Base-by-base conservation (phyloP, 768 basidiomycete species). In the Boletales sp. region DNA sequence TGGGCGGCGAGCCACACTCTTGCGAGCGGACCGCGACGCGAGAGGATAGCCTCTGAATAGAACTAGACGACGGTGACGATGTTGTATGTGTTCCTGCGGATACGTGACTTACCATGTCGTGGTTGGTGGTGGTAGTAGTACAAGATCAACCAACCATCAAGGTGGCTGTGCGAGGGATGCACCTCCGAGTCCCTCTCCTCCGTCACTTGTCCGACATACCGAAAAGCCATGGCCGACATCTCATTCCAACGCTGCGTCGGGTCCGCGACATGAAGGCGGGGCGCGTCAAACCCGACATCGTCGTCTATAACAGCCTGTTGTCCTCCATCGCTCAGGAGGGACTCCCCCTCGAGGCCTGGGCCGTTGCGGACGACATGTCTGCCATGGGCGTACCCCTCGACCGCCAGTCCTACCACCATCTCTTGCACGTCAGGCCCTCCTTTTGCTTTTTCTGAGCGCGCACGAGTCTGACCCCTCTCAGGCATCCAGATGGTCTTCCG, bases 1-100 rank as follows among this genome's bases (percentile, higher is more conserved):
- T 97, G 95, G 2, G 97, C 95, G 37, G 95, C 94, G 47, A 99
- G 86, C 97, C 97, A 99, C 76, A 99, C 93, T 74, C 87, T 91
- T 32, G 93, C 95, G 35, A 99, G 76, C 4, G 95, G 91, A 39
- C 95, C 94, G 48, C 92, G 86, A 60, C 93, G 87, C 40, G 92
- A 91, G 57, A 97, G 79, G 69, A 98, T 92, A 32, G 91, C 86
- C 66, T 97, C 93, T 43, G 92, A 93, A 66, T 91, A 94, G 69
- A 94, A 94, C 90, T 90, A 31, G 35, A 24, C 5, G 5, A 11
- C 24, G 7, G n/a, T 44, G 13, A 45, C 0, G 5, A 11, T 7
- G 5, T 10, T 35, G 29, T 5, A 13, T 5, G 31, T 8, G 0
- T 5, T 27, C 3, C 0, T 5, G 17, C 15, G 18, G 5, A 32